phyloP scores from a whole-genome alignment of 306 rosid genomes.

The Cucurbita ficifolia region DNA sequence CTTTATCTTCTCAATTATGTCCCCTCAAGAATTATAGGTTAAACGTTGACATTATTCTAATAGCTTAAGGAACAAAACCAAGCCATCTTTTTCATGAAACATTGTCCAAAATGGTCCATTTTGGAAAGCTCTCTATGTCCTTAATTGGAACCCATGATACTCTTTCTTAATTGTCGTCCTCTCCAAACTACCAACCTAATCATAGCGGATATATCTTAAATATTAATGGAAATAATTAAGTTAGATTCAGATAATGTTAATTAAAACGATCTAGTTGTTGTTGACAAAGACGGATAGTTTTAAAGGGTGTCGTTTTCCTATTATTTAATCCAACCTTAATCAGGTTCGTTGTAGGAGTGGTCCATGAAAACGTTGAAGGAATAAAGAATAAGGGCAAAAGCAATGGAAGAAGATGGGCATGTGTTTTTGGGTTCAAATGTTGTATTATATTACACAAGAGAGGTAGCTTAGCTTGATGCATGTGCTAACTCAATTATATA shows the following conservation, averaged over 20 bases:
- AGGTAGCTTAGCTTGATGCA: conserved; percentile 17
- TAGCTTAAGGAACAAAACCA: not conserved
- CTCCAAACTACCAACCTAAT: not conserved
- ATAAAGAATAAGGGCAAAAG: conserved; percentile 2
- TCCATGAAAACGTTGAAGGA: not conserved
- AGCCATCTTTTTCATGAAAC: not conserved
- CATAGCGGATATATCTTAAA: not conserved
- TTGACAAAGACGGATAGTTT: not conserved
- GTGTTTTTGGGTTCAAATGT: conserved; percentile 1
- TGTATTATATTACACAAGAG: not conserved
- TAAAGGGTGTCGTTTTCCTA: not conserved
- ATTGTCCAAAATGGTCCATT: not conserved
- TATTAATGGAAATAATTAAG: too few relatives aligned
- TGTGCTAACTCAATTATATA: conserved; percentile 19
- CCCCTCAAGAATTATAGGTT: too few relatives aligned
- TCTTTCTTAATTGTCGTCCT: not conserved
- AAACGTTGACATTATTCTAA: too few relatives aligned
- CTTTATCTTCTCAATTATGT: too few relatives aligned
- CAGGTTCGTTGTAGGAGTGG: not conserved
- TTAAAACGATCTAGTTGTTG: not conserved
- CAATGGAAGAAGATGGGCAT: conserved; percentile 6
- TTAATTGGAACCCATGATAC: not conserved
- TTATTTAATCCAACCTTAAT: not conserved
- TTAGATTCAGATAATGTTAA: too few relatives aligned
- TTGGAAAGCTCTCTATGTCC: not conserved